Evolutionary conservation across 1,284 basidiomycete species (phyloP).

Genomic region (Cryptococcus sp.): DNA sequence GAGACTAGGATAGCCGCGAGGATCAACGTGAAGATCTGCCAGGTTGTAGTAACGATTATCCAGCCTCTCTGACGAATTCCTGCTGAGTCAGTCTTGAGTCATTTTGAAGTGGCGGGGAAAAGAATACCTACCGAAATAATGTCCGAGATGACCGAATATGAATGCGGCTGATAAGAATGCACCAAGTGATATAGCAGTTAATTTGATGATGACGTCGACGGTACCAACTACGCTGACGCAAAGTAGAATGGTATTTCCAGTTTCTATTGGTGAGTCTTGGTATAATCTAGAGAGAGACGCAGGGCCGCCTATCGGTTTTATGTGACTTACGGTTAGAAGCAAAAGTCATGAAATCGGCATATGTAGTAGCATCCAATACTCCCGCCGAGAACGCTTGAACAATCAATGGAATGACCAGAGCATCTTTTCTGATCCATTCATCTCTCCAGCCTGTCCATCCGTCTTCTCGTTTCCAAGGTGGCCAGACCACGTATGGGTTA

Average conservation of each 20-base stretch:
- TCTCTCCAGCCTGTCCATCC: slow-evolving; percentile 27
- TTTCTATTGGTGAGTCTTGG: slow-evolving; percentile 17
- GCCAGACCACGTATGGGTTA: too few species aligned
- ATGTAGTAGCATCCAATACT: slow-evolving; percentile 45
- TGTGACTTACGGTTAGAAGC: slow-evolving; percentile 40
- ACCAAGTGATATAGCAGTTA: slow-evolving; percentile 38
- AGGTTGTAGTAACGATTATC: slow-evolving; percentile 26
- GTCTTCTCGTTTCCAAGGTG: slow-evolving; percentile 19
- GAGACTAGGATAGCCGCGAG: slow-evolving; percentile 33
- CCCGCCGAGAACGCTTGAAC: slow-evolving; percentile 39
- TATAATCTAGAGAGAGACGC: too few species aligned
- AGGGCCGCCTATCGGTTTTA: too few species aligned
- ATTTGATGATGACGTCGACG: slow-evolving; percentile 18
- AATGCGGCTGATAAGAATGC: slow-evolving; percentile 35
- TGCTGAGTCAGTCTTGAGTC: neutral
- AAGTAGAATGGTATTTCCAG: slow-evolving; percentile 47
- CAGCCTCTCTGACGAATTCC: slow-evolving; percentile 35
- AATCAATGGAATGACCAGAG: slow-evolving; percentile 30
- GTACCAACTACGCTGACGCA: slow-evolving; percentile 37
- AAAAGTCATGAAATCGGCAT: slow-evolving; percentile 43
- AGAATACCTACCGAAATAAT: slow-evolving; percentile 30
- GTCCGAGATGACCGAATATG: slow-evolving; percentile 40
- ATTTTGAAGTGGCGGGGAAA: neutral
- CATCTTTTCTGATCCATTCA: slow-evolving; percentile 23
- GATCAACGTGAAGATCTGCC: slow-evolving; percentile 28